These are phyloP conservation scores for Fusarium graminum DNA, from an alignment of 2,329 filamentous ascomycete genomes.

Conservation along the genomic window DNA sequence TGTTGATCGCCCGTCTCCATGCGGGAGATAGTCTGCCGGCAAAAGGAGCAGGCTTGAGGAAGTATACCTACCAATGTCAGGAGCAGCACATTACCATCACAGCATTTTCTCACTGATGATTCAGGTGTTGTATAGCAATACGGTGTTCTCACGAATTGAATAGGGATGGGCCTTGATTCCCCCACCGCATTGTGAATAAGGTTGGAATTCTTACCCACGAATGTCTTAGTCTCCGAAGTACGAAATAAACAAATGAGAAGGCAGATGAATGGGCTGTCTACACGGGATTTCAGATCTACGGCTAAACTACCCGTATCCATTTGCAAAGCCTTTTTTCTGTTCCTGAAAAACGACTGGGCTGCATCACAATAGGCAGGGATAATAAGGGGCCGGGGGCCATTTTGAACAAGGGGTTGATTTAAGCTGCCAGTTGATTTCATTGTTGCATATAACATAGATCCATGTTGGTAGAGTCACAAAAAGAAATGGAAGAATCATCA, in stretches of 20 bases:
- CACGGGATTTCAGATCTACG: conserved; percentile 9
- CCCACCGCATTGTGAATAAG: conserved; percentile 6
- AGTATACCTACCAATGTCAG: neutral
- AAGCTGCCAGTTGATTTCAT: conserved; percentile 17
- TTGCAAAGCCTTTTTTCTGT: conserved; percentile 29
- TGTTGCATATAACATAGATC: conserved; percentile 10
- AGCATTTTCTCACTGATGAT: conserved; percentile 8
- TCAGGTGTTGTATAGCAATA: conserved; percentile 6
- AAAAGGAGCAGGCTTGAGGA: conserved; percentile 1
- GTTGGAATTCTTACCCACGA: neutral
- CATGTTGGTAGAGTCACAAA: neutral
- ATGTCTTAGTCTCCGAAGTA: neutral
- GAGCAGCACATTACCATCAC: neutral
- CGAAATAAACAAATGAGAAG: neutral
- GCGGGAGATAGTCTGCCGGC: neutral
- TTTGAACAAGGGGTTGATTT: conserved; percentile 27
- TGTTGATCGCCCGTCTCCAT: neutral
- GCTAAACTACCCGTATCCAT: conserved; percentile 13
- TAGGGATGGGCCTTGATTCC: conserved; percentile 16
- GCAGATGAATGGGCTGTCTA: neutral
- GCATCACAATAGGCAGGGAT: conserved; percentile 32
- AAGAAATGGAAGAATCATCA: neutral
- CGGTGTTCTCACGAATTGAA: conserved; percentile 3
- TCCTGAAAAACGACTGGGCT: conserved; percentile 28
- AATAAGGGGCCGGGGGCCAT: conserved; percentile 31